phyloP scores from a whole-genome alignment of 441 rosid genomes.

The Adansonia madagascariensis region DNA sequence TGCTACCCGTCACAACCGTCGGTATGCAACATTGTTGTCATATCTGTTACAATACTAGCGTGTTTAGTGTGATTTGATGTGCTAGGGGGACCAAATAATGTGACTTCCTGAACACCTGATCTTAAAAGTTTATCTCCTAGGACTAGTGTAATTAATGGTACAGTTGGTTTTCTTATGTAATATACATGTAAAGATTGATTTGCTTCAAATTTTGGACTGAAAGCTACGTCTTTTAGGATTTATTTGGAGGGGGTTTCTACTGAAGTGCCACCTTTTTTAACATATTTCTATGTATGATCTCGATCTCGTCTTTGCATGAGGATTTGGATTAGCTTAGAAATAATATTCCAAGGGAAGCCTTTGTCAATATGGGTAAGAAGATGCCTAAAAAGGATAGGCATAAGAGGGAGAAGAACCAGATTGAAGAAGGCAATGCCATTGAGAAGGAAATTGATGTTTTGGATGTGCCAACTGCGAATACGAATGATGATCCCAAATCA shows the following conservation, averaged over 20 bases:
- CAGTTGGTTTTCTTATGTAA: neutral
- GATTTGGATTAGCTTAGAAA: neutral
- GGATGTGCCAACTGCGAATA: neutral
- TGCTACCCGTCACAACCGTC: too few relatives aligned
- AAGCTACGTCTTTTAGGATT: neutral
- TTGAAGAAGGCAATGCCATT: slow-evolving; percentile 2
- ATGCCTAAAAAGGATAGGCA: slow-evolving; percentile 18
- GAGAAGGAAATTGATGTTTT: slow-evolving; percentile 8
- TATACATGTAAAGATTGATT: neutral
- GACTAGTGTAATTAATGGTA: neutral
- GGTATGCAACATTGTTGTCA: neutral
- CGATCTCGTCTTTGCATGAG: slow-evolving; percentile 24
- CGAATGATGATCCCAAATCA: neutral
- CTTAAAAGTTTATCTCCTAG: neutral
- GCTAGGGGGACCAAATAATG: neutral
- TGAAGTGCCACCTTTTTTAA: slow-evolving; percentile 1
- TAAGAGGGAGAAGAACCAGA: slow-evolving; percentile 6
- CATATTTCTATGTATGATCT: neutral
- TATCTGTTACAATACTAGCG: too few relatives aligned
- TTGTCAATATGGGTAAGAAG: slow-evolving; percentile 32
- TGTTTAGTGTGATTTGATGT: neutral
- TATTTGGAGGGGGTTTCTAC: neutral
- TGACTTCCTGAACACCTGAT: neutral
- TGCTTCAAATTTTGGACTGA: neutral
- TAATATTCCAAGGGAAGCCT: slow-evolving; percentile 6